phyloP scores from a whole-genome alignment of 306 rosid species.

The Luffa acutangula region DNA sequence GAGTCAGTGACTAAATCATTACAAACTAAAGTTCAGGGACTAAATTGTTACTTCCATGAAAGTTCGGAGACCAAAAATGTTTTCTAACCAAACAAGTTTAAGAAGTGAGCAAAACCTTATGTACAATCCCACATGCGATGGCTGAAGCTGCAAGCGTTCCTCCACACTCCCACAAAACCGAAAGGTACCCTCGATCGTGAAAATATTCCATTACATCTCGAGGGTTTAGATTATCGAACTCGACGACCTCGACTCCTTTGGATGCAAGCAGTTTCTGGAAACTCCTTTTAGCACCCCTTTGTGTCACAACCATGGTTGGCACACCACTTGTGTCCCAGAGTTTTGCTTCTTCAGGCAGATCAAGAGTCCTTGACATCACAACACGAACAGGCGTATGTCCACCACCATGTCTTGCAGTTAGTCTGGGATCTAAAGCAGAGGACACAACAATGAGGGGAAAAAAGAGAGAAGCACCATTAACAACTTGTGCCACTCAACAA shows the following conservation, averaged over 20 bases:
- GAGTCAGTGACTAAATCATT: too few relatives aligned
- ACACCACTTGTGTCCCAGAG: slow-evolving; percentile 69
- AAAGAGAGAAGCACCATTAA: not conserved
- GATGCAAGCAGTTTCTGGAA: slow-evolving; percentile 92
- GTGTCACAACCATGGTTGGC: slow-evolving; percentile 82
- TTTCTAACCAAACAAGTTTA: not conserved
- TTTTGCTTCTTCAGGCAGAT: slow-evolving; percentile 82
- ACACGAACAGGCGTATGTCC: slow-evolving; percentile 76
- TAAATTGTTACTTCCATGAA: too few relatives aligned
- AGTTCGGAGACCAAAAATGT: too few relatives aligned
- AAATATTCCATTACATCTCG: slow-evolving; percentile 88
- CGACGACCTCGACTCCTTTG: slow-evolving; percentile 93
- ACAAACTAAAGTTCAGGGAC: too few relatives aligned
- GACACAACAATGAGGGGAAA: not conserved
- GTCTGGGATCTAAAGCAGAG: slow-evolving; percentile 53
- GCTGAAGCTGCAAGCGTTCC: slow-evolving; percentile 94
- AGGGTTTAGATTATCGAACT: slow-evolving; percentile 74
- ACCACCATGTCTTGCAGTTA: slow-evolving; percentile 91
- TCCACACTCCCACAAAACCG: slow-evolving; percentile 91
- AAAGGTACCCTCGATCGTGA: slow-evolving; percentile 82
- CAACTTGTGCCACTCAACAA: not conserved
- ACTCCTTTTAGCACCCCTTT: slow-evolving; percentile 79
- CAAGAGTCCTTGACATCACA: slow-evolving; percentile 64
- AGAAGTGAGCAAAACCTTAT: slow-evolving; percentile 40
- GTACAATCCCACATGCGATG: slow-evolving; percentile 78